Evolutionary conservation across 768 basidiomycete species (phyloP).

Genomic region (Suillus subluteus): DNA sequence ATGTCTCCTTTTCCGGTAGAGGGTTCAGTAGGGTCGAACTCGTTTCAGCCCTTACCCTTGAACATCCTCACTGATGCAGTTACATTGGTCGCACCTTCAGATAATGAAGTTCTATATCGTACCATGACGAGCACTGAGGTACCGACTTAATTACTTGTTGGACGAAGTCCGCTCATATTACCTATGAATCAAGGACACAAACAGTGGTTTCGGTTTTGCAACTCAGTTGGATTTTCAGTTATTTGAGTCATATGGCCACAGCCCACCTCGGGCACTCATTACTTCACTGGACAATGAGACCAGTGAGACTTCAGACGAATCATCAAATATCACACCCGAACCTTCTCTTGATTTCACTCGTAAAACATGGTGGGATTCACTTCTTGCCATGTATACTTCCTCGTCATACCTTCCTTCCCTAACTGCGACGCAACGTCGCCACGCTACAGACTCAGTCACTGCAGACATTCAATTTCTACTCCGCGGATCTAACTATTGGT

Average conservation of each 20-base stretch:
- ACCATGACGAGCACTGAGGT: constrained; percentile 31
- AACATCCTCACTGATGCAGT: constrained; percentile 14
- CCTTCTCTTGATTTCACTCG: constrained; percentile 71
- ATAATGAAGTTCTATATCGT: constrained; percentile 17
- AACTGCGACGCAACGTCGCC: constrained; percentile 47
- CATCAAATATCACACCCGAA: constrained; percentile 43
- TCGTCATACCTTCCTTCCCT: constrained; percentile 40
- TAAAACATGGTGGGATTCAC: constrained; percentile 80
- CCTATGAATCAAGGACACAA: constrained; percentile 27
- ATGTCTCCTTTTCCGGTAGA: constrained; percentile 22
- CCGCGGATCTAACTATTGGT: constrained; percentile 67
- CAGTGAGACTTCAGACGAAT: constrained; percentile 18
- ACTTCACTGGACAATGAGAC: constrained; percentile 18
- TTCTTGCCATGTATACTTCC: constrained; percentile 55
- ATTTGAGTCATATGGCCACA: constrained; percentile 5
- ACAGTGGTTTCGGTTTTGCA: constrained; percentile 11
- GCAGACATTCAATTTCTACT: constrained; percentile 68
- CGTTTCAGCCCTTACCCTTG: constrained; percentile 12
- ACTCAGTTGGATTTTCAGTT: constrained; percentile 12
- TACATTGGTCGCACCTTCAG: constrained; percentile 15
- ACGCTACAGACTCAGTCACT: constrained; percentile 48
- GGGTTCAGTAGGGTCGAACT: constrained; percentile 1
- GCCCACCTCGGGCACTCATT: constrained; percentile 15
- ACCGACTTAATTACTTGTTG: constrained; percentile 28
- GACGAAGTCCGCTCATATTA: constrained; percentile 28